A percentile compares a stretch with the other conserved stretches of the same genome.
Evolutionary conservation across 2,329 filamentous ascomycete species (phyloP).

Genomic region (Zymoseptoria ardabiliae): DNA sequence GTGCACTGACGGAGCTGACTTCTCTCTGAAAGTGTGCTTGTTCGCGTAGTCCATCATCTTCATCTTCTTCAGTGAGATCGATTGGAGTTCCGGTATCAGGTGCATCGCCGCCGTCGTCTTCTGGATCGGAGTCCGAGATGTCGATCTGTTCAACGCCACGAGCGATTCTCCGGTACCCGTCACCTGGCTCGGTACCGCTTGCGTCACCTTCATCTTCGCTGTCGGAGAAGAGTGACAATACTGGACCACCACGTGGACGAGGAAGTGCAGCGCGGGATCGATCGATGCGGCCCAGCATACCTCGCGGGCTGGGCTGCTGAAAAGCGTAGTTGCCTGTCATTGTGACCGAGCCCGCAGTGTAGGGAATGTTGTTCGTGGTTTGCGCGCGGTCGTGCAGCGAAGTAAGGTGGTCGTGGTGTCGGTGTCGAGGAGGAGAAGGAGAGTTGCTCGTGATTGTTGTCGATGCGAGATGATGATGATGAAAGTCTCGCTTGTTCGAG

Average conservation of each 20-base stretch:
- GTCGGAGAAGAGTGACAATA: not conserved
- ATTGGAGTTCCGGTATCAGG: not conserved
- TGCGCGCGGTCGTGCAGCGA: not conserved
- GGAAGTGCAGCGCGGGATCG: not conserved
- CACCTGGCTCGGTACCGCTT: not conserved
- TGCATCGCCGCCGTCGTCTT: too few species aligned
- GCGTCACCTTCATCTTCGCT: not conserved
- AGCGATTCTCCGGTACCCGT: not conserved
- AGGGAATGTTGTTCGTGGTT: not conserved
- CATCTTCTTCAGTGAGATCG: not conserved
- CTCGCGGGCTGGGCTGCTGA: not conserved
- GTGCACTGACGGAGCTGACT: not conserved
- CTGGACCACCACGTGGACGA: not conserved
- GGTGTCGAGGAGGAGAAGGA: too few species aligned
- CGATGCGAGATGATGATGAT: not conserved
- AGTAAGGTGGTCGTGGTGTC: not conserved
- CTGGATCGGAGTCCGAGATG: not conserved
- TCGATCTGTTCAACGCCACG: not conserved
- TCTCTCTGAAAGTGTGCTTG: not conserved
- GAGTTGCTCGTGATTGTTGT: too few species aligned
- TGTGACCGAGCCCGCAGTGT: too few species aligned
- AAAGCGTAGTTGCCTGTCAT: not conserved
- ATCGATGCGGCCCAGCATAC: not conserved
- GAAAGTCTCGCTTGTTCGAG: not conserved
- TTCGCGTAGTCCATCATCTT: not conserved